phyloP scores from a whole-genome alignment of 345 rosid genomes.

The Viola odorata region DNA sequence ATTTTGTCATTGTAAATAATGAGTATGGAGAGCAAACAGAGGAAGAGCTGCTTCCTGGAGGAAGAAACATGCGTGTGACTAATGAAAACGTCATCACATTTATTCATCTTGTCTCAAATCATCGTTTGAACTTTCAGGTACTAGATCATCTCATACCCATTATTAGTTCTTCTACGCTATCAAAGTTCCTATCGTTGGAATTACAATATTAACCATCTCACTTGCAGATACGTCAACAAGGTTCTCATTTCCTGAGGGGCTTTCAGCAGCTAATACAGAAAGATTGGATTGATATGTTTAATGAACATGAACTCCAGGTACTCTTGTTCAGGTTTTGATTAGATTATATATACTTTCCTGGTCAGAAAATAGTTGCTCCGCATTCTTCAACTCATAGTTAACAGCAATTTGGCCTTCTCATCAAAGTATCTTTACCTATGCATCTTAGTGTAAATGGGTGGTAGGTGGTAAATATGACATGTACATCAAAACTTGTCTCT shows the following conservation, averaged over 20 bases:
- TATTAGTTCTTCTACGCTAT: not conserved
- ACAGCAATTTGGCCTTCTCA: not conserved
- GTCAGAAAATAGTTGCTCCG: not conserved
- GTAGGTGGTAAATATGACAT: not conserved
- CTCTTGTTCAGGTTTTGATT: conserved; percentile 4
- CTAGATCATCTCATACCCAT: not conserved
- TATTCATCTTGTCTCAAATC: conserved; percentile 94
- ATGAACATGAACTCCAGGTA: conserved; percentile 99
- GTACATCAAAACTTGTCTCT: not conserved
- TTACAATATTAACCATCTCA: conserved; percentile 7
- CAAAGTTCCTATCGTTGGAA: not conserved
- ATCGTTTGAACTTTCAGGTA: conserved; percentile 93
- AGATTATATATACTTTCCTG: not conserved
- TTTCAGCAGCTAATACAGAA: conserved; percentile 92
- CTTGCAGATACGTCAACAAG: conserved; percentile 87
- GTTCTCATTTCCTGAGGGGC: conserved; percentile 87
- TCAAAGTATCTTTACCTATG: not conserved
- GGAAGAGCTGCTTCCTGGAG: conserved; percentile 89
- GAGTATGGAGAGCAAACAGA: conserved; percentile 97
- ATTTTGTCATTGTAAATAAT: conserved; percentile 87
- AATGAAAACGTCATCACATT: conserved; percentile 88
- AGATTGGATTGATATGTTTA: conserved; percentile 96
- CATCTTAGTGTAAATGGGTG: not conserved
- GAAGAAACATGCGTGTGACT: conserved; percentile 68
- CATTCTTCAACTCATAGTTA: not conserved